A percentile compares a stretch with the other conserved stretches of the same genome.
Conservation (phyloP, 768 basidiomycete genomes). For the Termitomyces sp. region DNA sequence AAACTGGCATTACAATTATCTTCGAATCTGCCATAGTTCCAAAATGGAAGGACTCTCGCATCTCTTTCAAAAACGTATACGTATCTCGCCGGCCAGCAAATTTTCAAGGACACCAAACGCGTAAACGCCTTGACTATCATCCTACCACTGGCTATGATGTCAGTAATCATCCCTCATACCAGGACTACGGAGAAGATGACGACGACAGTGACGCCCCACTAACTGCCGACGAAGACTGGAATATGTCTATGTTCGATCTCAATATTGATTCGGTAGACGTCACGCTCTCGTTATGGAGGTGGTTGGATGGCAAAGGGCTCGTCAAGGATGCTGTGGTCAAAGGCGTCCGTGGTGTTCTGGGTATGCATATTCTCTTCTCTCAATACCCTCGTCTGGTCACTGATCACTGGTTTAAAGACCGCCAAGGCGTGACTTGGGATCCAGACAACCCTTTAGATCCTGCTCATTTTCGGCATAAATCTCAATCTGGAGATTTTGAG, state of each 20-base stretch:
- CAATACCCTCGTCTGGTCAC: neutral
- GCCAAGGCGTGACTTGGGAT: constrained; percentile 84
- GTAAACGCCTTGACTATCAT: constrained; percentile 37
- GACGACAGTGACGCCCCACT: constrained; percentile 45
- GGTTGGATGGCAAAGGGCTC: constrained; percentile 95
- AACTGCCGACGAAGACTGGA: constrained; percentile 46
- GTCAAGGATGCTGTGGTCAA: constrained; percentile 88
- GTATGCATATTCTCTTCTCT: constrained; percentile 37
- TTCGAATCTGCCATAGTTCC: constrained; percentile 99
- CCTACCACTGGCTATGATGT: constrained; percentile 74
- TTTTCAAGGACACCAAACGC: constrained; percentile 12
- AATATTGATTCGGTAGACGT: constrained; percentile 95
- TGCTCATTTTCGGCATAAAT: constrained; percentile 71
- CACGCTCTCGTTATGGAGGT: constrained; percentile 82
- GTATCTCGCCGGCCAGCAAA: constrained; percentile 72
- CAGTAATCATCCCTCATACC: constrained; percentile 70
- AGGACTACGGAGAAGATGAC: constrained; percentile 50
- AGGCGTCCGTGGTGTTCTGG: constrained; percentile 91
- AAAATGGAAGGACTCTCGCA: constrained; percentile 93
- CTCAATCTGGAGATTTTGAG: constrained; percentile 84
- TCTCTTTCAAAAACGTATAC: constrained; percentile 97
- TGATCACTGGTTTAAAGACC: constrained; percentile 49
- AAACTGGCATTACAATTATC: constrained; percentile 91
- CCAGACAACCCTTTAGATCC: constrained; percentile 79
- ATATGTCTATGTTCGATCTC: constrained; percentile 90